Evolutionary conservation across 345 rosid species (phyloP).

Genomic region (Kandelia obovata): DNA sequence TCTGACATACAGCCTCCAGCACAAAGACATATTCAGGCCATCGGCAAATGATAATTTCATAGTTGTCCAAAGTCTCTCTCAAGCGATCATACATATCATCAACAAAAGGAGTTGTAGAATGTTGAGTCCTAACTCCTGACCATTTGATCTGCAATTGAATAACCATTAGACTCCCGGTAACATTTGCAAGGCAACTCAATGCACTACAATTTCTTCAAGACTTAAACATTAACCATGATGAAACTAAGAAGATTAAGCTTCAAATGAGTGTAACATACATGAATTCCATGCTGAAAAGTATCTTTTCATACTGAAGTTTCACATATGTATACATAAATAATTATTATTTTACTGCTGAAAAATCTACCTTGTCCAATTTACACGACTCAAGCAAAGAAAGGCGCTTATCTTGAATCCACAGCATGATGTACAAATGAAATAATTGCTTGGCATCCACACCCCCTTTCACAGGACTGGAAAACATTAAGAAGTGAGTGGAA

Average conservation of each 20-base stretch:
- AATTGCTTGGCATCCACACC: slow-evolving; percentile 96
- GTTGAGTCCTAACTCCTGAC: slow-evolving; percentile 91
- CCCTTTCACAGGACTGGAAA: slow-evolving; percentile 76
- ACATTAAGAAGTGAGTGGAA: slow-evolving; percentile 2
- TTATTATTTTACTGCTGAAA: not conserved
- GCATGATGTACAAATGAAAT: slow-evolving; percentile 86
- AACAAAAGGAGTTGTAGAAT: slow-evolving; percentile 90
- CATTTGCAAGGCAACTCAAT: not conserved
- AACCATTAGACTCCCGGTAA: slow-evolving; percentile 8
- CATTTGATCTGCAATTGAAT: slow-evolving; percentile 75
- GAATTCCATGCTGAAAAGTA: not conserved
- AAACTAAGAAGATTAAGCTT: not conserved
- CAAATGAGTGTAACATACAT: not conserved
- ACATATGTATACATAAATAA: not conserved
- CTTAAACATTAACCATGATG: not conserved
- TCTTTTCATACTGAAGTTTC: not conserved
- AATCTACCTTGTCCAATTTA: slow-evolving; percentile 82
- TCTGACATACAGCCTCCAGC: slow-evolving; percentile 72
- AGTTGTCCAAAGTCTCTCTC: slow-evolving; percentile 63
- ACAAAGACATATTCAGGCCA: slow-evolving; percentile 96
- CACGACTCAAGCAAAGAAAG: slow-evolving; percentile 84
- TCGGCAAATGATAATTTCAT: slow-evolving; percentile 85
- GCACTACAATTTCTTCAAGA: not conserved
- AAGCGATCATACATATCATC: slow-evolving; percentile 93
- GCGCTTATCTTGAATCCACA: slow-evolving; percentile 97